These are phyloP conservation scores for Pugionium cornutum DNA, from an alignment of 345 rosid species.

Conservation along the genomic window DNA sequence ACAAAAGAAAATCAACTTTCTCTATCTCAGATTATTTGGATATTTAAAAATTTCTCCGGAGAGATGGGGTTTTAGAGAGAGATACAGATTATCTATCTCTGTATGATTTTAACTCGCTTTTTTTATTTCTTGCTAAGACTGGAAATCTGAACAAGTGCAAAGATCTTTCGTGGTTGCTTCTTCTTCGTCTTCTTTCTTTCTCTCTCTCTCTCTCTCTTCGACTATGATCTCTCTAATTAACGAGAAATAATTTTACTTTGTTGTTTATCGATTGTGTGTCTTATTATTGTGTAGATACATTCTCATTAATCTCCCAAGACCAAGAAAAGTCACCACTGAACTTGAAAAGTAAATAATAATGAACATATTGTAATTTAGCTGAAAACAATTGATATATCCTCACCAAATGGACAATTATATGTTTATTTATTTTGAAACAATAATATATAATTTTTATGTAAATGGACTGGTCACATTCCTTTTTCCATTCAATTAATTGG, in stretches of 20 bases:
- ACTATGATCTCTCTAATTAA: constrained; percentile 26
- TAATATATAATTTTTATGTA: background rate
- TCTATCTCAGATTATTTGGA: constrained; percentile 20
- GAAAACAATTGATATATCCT: constrained; percentile 1
- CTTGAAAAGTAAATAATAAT: background rate
- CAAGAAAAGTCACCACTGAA: background rate
- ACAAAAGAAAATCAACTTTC: constrained; percentile 14
- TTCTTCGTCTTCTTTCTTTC: constrained; percentile 2
- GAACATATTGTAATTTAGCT: constrained; percentile 16
- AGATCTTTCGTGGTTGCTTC: constrained; percentile 33
- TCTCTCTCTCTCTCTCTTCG: constrained; percentile 29
- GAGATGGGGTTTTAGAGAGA: constrained; percentile 18
- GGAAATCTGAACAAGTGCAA: constrained; percentile 29
- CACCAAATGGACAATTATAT: background rate
- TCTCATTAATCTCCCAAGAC: constrained; percentile 11
- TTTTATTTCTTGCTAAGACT: constrained; percentile 7
- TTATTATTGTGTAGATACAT: constrained; percentile 12
- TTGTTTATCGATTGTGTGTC: background rate
- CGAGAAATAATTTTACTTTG: constrained; percentile 14
- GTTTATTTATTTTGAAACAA: background rate
- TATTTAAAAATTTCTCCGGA: constrained; percentile 5
- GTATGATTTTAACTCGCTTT: background rate
- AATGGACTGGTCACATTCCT: background rate
- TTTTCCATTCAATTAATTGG: background rate
- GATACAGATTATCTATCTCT: constrained; percentile 14